Evolutionary conservation across 129 eudicot genomes (phyloP).

Genomic region (Smallanthus sonchifolius): DNA sequence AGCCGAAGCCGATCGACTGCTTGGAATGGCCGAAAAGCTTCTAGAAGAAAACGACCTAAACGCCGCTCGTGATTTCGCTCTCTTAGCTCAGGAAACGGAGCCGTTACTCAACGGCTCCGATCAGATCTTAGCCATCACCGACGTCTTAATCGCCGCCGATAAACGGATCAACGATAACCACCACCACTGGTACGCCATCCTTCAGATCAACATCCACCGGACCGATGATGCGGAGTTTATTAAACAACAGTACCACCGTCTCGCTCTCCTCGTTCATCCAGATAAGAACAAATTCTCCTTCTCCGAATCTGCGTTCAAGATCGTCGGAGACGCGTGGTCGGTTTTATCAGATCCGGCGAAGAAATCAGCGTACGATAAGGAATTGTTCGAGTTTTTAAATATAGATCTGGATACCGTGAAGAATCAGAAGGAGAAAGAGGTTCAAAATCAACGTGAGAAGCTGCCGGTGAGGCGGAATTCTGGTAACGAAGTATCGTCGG

Average conservation of each 20-base stretch:
- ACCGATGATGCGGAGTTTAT: conserved; percentile 5
- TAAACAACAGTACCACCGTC: conserved; percentile 22
- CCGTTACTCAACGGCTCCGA: conserved; percentile 17
- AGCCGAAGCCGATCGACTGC: conserved; percentile 77
- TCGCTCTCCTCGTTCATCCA: conserved; percentile 13
- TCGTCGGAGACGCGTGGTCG: conserved; percentile 17
- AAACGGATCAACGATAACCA: background rate
- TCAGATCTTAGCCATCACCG: conserved; percentile 16
- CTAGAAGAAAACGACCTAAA: conserved; percentile 49
- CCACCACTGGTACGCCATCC: conserved; percentile 20
- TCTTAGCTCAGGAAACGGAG: conserved; percentile 61
- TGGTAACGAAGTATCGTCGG: conserved; percentile 3
- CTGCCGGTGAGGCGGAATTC: conserved; percentile 42
- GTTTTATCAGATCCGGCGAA: conserved; percentile 13
- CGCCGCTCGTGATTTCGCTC: conserved; percentile 60
- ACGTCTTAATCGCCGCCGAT: conserved; percentile 13
- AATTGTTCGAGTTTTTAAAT: conserved; percentile 28
- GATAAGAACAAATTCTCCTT: conserved; percentile 6
- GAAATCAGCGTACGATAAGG: conserved; percentile 21
- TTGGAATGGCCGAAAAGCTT: conserved; percentile 69
- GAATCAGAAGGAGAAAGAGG: conserved; percentile 12
- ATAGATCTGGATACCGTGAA: conserved; percentile 34
- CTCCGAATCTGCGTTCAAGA: conserved; percentile 13
- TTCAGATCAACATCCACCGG: background rate
- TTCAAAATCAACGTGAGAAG: conserved; percentile 26